Evolutionary conservation across 495 filamentous ascomycete genomes (phyloP).

Genomic region (Chlorociboria aeruginascens): DNA sequence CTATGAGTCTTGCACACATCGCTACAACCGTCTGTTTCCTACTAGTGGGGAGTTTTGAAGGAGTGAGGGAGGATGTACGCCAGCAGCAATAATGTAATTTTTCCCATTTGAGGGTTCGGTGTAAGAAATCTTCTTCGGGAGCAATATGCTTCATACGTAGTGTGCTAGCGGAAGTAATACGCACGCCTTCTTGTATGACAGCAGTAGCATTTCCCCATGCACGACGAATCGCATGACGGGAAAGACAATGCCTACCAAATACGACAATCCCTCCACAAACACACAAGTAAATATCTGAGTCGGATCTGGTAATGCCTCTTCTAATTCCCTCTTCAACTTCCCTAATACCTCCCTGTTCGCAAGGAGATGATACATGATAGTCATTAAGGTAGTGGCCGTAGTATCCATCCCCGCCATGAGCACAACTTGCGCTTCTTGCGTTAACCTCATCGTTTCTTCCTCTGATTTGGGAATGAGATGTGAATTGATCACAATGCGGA

Average conservation of each 20-base stretch:
- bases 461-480: constrained; percentile 1
- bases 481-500: background rate
- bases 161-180: constrained; percentile 21
- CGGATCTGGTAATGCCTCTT: background rate
- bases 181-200: constrained; percentile 6
- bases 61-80: background rate
- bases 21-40: constrained; percentile 28
- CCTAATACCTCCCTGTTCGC: constrained; percentile 12
- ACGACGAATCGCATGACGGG: too few relatives aligned
- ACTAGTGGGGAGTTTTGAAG: background rate
- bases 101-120: background rate
- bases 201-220: background rate
- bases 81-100: background rate
- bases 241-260: background rate
- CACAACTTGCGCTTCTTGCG: constrained; percentile 21
- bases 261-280: constrained; percentile 21
- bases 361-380: constrained; percentile 23
- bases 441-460: constrained; percentile 1
- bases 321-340: constrained; percentile 21
- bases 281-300: background rate
- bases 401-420: constrained; percentile 22
- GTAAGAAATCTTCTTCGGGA: constrained; percentile 11
- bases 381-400: constrained; percentile 16
- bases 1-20: constrained; percentile 14
- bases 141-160: constrained; percentile 21